Conservation (phyloP, 2,329 filamentous ascomycete species). For the Tolypocladium tundrense region DNA sequence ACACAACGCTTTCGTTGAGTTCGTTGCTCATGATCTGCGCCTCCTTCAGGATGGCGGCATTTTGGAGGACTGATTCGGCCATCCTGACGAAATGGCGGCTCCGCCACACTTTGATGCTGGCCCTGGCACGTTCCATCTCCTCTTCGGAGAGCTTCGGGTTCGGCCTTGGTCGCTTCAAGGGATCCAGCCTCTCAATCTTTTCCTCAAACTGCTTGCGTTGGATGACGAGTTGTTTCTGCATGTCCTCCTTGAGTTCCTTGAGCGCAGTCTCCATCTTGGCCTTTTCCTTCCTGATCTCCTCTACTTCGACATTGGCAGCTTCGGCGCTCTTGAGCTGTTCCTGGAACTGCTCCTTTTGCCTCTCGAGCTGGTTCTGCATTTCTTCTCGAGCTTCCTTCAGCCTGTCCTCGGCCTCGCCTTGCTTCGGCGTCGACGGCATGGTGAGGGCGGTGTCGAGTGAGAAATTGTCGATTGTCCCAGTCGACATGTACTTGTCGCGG, state of each 20-base stretch:
- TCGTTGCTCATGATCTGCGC: constrained; percentile 97
- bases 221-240: constrained; percentile 73
- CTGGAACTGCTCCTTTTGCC: constrained; percentile 73
- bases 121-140: constrained; percentile 61
- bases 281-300: constrained; percentile 77
- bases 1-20: constrained; percentile 83
- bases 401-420: constrained; percentile 64
- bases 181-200: constrained; percentile 67
- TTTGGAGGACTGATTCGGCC: constrained; percentile 83
- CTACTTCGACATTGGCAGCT: constrained; percentile 65
- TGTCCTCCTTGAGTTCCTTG: constrained; percentile 69
- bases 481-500: constrained; percentile 91
- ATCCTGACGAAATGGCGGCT: constrained; percentile 82
- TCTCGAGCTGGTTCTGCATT: constrained; percentile 74
- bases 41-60: constrained; percentile 82
- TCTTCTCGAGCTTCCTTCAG: constrained; percentile 68
- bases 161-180: constrained; percentile 49
- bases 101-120: constrained; percentile 65
- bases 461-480: constrained; percentile 89
- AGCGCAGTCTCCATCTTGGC: constrained; percentile 75
- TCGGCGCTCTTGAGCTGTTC: constrained; percentile 68
- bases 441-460: constrained; percentile 90
- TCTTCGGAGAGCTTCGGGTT: constrained; percentile 57
- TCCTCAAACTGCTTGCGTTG: constrained; percentile 80
- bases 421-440: constrained; percentile 83